Conservation (phyloP, 306 rosid genomes). For the Abrus precatorius region DNA sequence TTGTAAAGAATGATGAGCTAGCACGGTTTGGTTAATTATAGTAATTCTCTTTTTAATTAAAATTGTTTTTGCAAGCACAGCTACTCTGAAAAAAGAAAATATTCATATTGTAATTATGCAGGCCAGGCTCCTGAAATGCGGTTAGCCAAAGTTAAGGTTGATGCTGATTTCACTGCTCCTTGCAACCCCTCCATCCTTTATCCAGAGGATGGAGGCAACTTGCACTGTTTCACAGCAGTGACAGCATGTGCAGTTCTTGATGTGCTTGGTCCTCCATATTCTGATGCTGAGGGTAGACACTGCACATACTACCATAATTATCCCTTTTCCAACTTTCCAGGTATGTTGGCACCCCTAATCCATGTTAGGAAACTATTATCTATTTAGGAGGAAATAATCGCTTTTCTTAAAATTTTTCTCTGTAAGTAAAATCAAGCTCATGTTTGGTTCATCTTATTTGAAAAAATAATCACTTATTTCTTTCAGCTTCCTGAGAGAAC, state of each 20-base stretch:
- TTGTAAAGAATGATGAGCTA: not conserved
- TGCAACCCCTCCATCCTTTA: constrained; percentile 82
- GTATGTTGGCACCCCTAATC: constrained; percentile 47
- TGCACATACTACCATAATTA: constrained; percentile 78
- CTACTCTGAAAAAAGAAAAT: constrained; percentile 5
- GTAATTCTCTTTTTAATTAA: not conserved
- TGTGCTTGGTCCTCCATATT: constrained; percentile 98
- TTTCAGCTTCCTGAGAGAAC: no score
- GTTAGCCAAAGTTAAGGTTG: constrained; percentile 83
- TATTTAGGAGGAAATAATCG: no score
- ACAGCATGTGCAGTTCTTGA: constrained; percentile 92
- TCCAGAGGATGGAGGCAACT: constrained; percentile 93
- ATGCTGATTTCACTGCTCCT: constrained; percentile 75
- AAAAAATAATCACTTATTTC: no score
- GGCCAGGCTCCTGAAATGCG: constrained; percentile 55
- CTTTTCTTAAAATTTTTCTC: no score
- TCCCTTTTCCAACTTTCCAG: constrained; percentile 71
- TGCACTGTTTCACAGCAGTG: constrained; percentile 96
- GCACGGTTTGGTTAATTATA: not conserved
- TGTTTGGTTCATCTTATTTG: not conserved
- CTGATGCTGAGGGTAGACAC: constrained; percentile 80
- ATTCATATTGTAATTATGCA: constrained; percentile 50
- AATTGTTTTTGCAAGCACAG: not conserved
- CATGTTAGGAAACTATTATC: not conserved
- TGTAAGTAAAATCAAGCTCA: not conserved